Evolutionary conservation across 192 early-diverging fungal genomes (phyloP), one percentile per base, ranked within the genome.

Genomic region (Coemansia sp.): DNA sequence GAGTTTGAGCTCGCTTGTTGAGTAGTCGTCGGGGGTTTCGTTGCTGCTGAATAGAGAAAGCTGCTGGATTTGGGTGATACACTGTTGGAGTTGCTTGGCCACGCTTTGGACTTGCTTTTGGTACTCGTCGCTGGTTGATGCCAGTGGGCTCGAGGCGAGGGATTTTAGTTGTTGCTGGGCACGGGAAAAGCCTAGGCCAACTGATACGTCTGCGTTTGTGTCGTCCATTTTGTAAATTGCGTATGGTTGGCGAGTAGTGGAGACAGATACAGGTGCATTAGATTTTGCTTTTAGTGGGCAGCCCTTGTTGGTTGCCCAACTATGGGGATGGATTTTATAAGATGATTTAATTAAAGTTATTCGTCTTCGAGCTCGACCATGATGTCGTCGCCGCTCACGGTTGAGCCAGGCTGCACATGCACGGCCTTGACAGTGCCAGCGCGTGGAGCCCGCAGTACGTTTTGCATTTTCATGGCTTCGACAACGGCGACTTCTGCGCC

Each of bases 401-500:
- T 70, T 32, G 96, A 93, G 24, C 94, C 94, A 3, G 92, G 87
- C 37, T 77, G 87, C 72, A 90, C 95, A 61, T 86, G 82, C 19
- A 98, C 85, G 49, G 88, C 84, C 37, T 86, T 78, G 53, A 98
- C 72, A 3, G 77, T 82, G 20, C 93, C 95, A 8, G 84, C 75
- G 24, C 75, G 53, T 3, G 94, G 94, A 1, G 93, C 88, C 66
- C 86, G 87, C 58, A 98, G 90, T 37, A 93, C 85, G 61, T 97
- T 94, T 84, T 98, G 94, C 96, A 98, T 98, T 85, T 98, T 98
- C 96, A 98, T 98, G 14, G 96, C 96, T 65, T 98, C 96, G 35
- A 98, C 78, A 27, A 98, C 84, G 3, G 95, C 75, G 37, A 98
- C 71, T 38, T 87, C 84, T 41, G 88, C 83, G 39, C 89, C 94